Evolutionary conservation across 495 filamentous ascomycete species (phyloP).

Genomic region (Aspergillus olivimuriae): DNA sequence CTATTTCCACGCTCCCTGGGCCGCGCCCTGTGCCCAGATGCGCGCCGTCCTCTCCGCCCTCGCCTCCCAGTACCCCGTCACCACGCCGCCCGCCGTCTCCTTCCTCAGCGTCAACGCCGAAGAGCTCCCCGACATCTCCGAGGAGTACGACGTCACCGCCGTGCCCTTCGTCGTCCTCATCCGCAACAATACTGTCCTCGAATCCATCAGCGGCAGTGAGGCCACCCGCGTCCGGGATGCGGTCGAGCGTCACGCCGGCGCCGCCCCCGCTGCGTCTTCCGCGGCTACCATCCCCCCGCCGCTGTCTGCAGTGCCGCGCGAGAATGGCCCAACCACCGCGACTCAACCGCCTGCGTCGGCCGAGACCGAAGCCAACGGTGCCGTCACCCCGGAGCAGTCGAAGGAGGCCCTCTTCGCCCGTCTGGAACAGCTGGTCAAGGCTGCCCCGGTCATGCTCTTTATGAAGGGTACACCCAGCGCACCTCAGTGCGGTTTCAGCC

Average conservation of each 20-base stretch:
- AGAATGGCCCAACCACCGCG: constrained; percentile 30
- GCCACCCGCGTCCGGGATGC: constrained; percentile 71
- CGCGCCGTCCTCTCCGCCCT: constrained; percentile 76
- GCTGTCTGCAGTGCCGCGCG: constrained; percentile 38
- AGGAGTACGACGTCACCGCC: constrained; percentile 85
- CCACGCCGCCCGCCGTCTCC: constrained; percentile 56
- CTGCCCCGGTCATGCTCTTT: constrained; percentile 96
- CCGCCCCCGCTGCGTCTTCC: constrained; percentile 16
- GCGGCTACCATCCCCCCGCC: constrained; percentile 47
- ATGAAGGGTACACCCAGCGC: constrained; percentile 74
- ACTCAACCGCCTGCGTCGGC: constrained; percentile 38
- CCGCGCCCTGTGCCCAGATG: constrained; percentile 94
- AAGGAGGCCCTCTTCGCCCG: constrained; percentile 77
- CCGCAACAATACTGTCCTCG: constrained; percentile 60
- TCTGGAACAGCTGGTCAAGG: constrained; percentile 76
- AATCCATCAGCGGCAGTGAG: constrained; percentile 83
- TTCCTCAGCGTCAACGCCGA: constrained; percentile 90
- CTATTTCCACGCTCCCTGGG: constrained; percentile 95
- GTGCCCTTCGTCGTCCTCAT: constrained; percentile 87
- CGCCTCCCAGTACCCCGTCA: constrained; percentile 69
- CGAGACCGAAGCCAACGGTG: constrained; percentile 14
- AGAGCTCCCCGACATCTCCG: constrained; percentile 78
- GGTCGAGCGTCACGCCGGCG: constrained; percentile 71
- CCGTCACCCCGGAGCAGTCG: constrained; percentile 46
- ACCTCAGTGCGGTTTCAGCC: constrained; percentile 92